Base-by-base conservation (phyloP, 169 alveolate genomes). In the Plasmodium chabaudi region DNA sequence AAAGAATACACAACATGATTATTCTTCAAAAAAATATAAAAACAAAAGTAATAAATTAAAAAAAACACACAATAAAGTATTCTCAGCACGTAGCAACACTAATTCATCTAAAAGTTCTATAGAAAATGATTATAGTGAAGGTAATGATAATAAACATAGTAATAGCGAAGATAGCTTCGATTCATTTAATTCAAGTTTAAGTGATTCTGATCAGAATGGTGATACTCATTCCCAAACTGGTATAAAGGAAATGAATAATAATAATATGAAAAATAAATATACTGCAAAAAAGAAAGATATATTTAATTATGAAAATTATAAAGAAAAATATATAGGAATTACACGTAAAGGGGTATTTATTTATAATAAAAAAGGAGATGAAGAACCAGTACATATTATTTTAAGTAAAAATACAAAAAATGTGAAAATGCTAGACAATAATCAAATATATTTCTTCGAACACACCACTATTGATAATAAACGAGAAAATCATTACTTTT, bases 241-340 rank as follows among this genome's bases (percentile, higher is more conserved):
- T 63, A 57, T 34, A 44, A 57, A 64, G 5, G 44, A 13, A 42
- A 46, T 19, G 17, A 27, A 64, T 57, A 77, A 13, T 34, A 23
- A 25, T 49, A 74, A 63, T 77, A 15, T 42, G 19, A 64, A 79
- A 56, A 67, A 67, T 23, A 79, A 67, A 51, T 10, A 9, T 1
- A 79, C 17, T 65, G 47, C 13, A 57, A 59, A 79, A 55, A 55
- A 27, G 5, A 65, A 12, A 23, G 10, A 17, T 42, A 46, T 79
- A 39, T 55, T 79, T 55, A 79, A 79, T 56, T 68, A 9, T 79
- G 70, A 67, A 59, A 64, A 67, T 67, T 86, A 86, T 86, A 69
- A 57, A 23, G 91, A 86, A 59, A 56, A 63, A 69, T 86, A 69
- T 72, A 86, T 86, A 86, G 91, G 91, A 15, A 51, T 86, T n/a